Percentiles rank a stretch among this genome's conserved stretches.
phyloP scores from a whole-genome alignment of 345 rosid species.

The Populus pruinosa region DNA sequence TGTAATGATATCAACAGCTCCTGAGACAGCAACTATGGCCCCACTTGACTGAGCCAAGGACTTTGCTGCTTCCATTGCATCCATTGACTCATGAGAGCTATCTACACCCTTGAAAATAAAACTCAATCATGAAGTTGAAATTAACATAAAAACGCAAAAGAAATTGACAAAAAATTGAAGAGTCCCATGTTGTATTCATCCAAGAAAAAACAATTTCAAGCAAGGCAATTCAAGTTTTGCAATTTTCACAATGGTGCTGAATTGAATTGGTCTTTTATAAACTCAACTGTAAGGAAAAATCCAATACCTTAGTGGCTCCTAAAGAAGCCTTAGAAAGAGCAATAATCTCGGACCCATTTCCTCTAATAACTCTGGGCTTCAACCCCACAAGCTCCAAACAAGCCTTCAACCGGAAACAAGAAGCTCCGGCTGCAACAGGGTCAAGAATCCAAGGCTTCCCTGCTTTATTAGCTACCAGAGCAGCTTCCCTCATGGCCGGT shows the following conservation, averaged over 20 bases:
- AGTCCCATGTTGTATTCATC: background rate
- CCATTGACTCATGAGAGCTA: conserved; percentile 69
- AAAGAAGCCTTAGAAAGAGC: conserved; percentile 61
- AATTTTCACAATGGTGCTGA: background rate
- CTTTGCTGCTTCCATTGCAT: conserved; percentile 83
- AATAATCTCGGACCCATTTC: conserved; percentile 82
- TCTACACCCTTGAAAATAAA: conserved; percentile 57
- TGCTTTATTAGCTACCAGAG: conserved; percentile 36
- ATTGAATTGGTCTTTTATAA: background rate
- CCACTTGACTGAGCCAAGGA: conserved; percentile 59
- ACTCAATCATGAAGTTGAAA: background rate
- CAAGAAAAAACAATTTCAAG: background rate
- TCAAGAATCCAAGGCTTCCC: conserved; percentile 86
- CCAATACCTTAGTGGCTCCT: conserved; percentile 49
- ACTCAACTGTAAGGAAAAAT: background rate
- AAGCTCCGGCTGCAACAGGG: conserved; percentile 86
- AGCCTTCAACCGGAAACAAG: conserved; percentile 60
- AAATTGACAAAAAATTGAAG: background rate
- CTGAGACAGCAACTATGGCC: conserved; percentile 68
- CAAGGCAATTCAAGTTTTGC: background rate
- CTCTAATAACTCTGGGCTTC: conserved; percentile 69
- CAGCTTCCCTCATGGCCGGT: conserved; percentile 74
- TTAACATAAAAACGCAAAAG: background rate
- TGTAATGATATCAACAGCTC: conserved; percentile 71
- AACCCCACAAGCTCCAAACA: conserved; percentile 68